phyloP scores from a whole-genome alignment of 2,329 filamentous ascomycete species.

The Beauveria varroae region DNA sequence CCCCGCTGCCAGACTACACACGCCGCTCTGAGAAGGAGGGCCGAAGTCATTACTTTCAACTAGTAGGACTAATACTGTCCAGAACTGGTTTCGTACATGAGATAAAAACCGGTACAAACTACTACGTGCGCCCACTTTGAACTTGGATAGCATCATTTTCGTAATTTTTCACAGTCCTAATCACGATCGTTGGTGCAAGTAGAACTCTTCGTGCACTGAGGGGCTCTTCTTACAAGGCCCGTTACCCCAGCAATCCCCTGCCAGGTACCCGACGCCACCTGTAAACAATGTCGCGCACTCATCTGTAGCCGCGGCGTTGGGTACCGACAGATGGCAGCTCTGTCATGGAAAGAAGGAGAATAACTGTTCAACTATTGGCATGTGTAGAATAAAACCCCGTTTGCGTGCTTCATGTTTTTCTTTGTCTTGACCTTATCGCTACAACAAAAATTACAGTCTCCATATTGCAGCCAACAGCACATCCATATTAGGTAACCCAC shows the following conservation, averaged over 20 bases:
- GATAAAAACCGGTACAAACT: too few species aligned
- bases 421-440: not conserved
- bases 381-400: not conserved
- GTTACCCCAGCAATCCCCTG: conserved; percentile 11
- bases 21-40: not conserved
- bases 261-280: conserved; percentile 1
- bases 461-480: not conserved
- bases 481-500: conserved; percentile 6
- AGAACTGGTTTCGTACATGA: too few species aligned
- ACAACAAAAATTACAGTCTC: not conserved
- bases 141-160: too few species aligned
- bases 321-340: not conserved
- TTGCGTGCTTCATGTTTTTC: not conserved
- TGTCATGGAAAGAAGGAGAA: not conserved
- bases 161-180: too few species aligned
- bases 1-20: not conserved
- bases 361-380: too few species aligned
- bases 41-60: too few species aligned
- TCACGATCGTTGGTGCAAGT: not conserved
- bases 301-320: not conserved
- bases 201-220: not conserved
- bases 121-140: too few species aligned
- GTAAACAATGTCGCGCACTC: not conserved
- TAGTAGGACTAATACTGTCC: too few species aligned
- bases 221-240: not conserved